Conservation (phyloP, 805 yeast genomes). For the Sugiyamaella valdiviana region DNA sequence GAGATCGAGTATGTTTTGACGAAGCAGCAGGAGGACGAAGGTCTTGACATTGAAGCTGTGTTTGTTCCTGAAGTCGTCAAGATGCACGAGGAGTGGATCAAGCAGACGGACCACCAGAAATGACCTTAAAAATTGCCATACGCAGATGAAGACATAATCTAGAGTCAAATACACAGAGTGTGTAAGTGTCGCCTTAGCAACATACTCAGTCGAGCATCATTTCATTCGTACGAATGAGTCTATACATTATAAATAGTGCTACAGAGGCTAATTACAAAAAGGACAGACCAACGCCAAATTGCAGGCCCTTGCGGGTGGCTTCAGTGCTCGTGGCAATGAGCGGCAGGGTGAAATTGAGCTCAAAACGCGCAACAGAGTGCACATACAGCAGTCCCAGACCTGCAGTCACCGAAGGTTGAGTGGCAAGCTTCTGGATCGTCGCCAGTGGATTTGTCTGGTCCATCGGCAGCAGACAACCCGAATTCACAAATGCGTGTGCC, state of each 20-base stretch:
- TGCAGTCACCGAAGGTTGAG: conserved; percentile 45
- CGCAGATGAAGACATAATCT: neutral
- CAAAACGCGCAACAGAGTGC: conserved; percentile 62
- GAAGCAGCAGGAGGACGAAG: conserved; percentile 35
- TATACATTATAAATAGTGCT: neutral
- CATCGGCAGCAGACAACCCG: conserved; percentile 49
- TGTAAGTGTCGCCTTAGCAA: too few species aligned
- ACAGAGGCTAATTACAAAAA: conserved; percentile 38
- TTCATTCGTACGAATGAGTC: too few species aligned
- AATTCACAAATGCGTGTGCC: conserved; percentile 56
- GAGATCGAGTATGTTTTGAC: conserved; percentile 32
- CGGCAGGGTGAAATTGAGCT: conserved; percentile 59
- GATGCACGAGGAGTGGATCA: conserved; percentile 61
- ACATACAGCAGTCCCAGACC: conserved; percentile 57
- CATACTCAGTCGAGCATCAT: too few species aligned
- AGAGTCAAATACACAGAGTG: too few species aligned
- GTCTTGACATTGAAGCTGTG: conserved; percentile 65
- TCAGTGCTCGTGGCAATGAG: conserved; percentile 47
- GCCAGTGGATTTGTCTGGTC: conserved; percentile 15
- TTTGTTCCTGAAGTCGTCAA: conserved; percentile 72
- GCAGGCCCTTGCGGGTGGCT: conserved; percentile 55
- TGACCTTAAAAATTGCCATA: neutral
- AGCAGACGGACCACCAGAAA: neutral
- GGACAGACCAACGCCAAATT: conserved; percentile 57
- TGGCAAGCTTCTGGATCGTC: conserved; percentile 24